Evolutionary conservation across 306 rosid genomes (phyloP).

Genomic region (Vachellia pachyceras): DNA sequence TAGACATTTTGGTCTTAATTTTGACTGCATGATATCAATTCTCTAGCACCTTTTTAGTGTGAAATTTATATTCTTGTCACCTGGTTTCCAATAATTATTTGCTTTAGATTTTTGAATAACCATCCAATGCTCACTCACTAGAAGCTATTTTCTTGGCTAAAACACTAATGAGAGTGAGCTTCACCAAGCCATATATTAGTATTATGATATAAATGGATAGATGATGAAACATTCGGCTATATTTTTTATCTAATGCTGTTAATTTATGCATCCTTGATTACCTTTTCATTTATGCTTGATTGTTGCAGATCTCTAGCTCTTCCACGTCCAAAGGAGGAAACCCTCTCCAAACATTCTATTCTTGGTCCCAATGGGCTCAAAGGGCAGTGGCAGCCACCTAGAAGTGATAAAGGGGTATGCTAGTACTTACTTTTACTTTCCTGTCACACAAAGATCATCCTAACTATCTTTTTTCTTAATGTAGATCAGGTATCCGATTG

Average conservation of each 20-base stretch:
- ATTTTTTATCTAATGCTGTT: not conserved
- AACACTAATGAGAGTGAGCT: not conserved
- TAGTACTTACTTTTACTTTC: constrained; percentile 33
- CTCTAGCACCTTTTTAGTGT: not conserved
- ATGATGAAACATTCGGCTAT: not conserved
- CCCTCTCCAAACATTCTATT: constrained; percentile 88
- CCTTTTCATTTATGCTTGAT: constrained; percentile 36
- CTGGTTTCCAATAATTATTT: not conserved
- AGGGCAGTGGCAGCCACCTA: constrained; percentile 84
- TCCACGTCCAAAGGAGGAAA: constrained; percentile 78
- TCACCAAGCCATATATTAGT: not conserved
- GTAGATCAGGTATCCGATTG: constrained; percentile 87
- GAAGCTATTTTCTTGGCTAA: not conserved
- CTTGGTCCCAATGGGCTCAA: constrained; percentile 85
- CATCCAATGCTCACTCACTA: not conserved
- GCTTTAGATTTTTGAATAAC: not conserved
- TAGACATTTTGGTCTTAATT: not conserved
- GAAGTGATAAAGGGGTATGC: constrained; percentile 73
- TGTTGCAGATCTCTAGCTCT: constrained; percentile 66
- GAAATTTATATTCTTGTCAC: not conserved
- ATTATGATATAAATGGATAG: not conserved
- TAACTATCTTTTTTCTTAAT: constrained; percentile 56
- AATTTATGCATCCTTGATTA: not conserved
- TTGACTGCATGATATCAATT: not conserved
- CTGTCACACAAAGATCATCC: constrained; percentile 37